phyloP scores from a whole-genome alignment of 140 eudicot species.

The Erigeron philadelphicus region DNA sequence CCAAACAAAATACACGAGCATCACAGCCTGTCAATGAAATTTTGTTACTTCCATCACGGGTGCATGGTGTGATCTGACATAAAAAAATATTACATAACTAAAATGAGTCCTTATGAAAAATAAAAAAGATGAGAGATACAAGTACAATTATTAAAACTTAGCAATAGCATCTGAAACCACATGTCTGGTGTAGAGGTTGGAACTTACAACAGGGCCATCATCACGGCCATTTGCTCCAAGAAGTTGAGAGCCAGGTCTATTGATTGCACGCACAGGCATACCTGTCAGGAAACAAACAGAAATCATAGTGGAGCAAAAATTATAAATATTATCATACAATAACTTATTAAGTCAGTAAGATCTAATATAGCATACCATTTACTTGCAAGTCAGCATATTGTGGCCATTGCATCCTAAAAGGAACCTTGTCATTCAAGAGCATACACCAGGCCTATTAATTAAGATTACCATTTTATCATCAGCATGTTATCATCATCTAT shows the following conservation, averaged over 20 bases:
- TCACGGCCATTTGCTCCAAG: constrained; percentile 98
- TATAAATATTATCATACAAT: background rate
- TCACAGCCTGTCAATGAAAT: constrained; percentile 74
- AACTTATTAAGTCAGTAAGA: constrained; percentile 17
- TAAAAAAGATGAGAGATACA: background rate
- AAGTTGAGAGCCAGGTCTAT: constrained; percentile 81
- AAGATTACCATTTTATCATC: constrained; percentile 21
- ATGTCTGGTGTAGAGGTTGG: background rate
- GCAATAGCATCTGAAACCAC: constrained; percentile 1
- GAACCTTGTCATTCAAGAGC: constrained; percentile 90
- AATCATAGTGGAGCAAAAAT: background rate
- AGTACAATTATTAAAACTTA: background rate
- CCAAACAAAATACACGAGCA: constrained; percentile 81
- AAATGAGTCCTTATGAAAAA: constrained; percentile 11
- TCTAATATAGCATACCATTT: constrained; percentile 52
- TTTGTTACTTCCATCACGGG: constrained; percentile 77
- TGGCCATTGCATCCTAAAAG: constrained; percentile 98
- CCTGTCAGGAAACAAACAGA: constrained; percentile 35
- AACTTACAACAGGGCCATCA: constrained; percentile 89
- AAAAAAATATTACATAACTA: constrained; percentile 20
- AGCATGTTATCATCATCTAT: constrained; percentile 13
- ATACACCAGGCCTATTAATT: constrained; percentile 86
- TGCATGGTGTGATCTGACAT: constrained; percentile 69
- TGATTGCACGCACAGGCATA: constrained; percentile 70
- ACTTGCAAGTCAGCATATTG: constrained; percentile 90